phyloP scores from a whole-genome alignment of 2,329 filamentous ascomycete species.

The Venturia asperata region DNA sequence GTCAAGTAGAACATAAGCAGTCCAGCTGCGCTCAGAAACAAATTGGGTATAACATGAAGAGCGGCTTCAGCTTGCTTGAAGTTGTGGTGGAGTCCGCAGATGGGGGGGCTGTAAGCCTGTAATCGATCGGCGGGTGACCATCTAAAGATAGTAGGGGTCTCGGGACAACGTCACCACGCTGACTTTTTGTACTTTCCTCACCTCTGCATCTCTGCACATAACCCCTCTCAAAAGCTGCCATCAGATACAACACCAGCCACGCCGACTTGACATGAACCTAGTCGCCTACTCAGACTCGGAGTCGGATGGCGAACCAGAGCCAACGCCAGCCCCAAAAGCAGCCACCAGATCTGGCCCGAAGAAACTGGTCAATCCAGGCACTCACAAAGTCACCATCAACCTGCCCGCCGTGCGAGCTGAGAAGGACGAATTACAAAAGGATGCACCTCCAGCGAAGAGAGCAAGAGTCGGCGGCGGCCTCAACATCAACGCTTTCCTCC shows the following conservation, averaged over 20 bases:
- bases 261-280: constrained; percentile 54
- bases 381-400: constrained; percentile 76
- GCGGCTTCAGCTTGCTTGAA: neutral
- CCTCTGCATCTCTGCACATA: too few species aligned
- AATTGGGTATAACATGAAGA: neutral
- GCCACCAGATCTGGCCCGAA: constrained; percentile 50
- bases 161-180: neutral
- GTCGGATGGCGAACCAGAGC: constrained; percentile 41
- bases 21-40: constrained; percentile 17
- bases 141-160: neutral
- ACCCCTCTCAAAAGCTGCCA: neutral
- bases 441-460: constrained; percentile 63
- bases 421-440: constrained; percentile 40
- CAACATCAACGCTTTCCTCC: constrained; percentile 81
- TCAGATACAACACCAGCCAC: neutral
- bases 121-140: neutral
- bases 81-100: neutral
- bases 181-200: neutral
- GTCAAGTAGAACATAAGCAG: constrained; percentile 12
- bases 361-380: constrained; percentile 67
- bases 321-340: constrained; percentile 43
- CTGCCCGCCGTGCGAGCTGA: constrained; percentile 52
- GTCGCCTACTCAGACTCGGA: constrained; percentile 81
- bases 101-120: neutral
- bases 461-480: constrained; percentile 53